Base-by-base conservation (phyloP, 1,284 basidiomycete species). In the Trichosporon sp. region DNA sequence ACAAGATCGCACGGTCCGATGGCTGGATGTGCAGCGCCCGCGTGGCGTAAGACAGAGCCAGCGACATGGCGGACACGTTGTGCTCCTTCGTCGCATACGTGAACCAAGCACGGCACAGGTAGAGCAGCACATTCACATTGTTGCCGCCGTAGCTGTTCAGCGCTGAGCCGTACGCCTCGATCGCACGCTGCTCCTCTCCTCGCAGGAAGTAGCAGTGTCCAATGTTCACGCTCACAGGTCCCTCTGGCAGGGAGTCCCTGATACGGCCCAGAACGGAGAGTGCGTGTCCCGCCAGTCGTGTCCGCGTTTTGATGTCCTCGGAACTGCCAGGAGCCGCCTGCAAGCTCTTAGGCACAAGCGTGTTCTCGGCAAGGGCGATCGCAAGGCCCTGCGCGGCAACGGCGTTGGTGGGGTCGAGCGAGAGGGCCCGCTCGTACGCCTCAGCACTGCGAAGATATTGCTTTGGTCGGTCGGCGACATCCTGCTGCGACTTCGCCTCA, bases 81-180 rank as follows among this genome's bases (percentile, higher is more conserved):
- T 90, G 88, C 69, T 95, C 91, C 72, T 90, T 90, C 74, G 86
- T 90, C 1, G 91, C 92, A 77, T 94, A 95, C 14, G 91, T 87
- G 76, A 93, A 96, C 89, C 91, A 94, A 2, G 92, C 88, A 59
- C 93, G 85, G 69, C 91, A 89, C 4, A 96, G 83, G 75, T 91
- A 95, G 25, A 95, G 82, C 14, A 95, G 79, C 0, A 90, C 86
- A 0, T 88, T 79, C 6, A 89, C 85, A 67, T 91, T 89, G 46
- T 88, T 86, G 14, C 86, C 85, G 32, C 83, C 78, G 74, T 89
- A 90, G 69, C 71, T 87, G 85, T 70, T 85, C 83, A 44, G 88
- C 86, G 92, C 92, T 0, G 91, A 91, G 73, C 92, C 91, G 74
- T 96, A 96, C 93, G 89, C 90, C 78, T 97, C 93, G 68, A 96